Conservation (phyloP, 1,284 basidiomycete species). For the Sporisorium scitamineum region DNA sequence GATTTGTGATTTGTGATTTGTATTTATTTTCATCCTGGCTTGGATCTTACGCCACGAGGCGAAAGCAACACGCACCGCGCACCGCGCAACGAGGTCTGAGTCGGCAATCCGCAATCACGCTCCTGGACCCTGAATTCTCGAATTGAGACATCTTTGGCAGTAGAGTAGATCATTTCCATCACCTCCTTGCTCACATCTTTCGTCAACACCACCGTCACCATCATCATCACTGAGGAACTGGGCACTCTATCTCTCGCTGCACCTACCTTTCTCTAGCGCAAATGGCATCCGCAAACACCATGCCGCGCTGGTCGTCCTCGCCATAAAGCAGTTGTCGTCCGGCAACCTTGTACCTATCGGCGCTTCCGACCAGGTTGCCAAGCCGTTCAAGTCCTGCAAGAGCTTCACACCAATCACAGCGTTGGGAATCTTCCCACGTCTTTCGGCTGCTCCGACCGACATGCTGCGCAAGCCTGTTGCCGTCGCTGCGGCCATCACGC, state of each 20-base stretch:
- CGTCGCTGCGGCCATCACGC: constrained; percentile 12
- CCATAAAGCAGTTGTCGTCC: not conserved
- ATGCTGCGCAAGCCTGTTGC: constrained; percentile 16
- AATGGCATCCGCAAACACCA: not conserved
- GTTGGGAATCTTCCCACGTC: not conserved
- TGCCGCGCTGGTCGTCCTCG: not conserved
- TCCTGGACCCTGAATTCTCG: constrained; percentile 21
- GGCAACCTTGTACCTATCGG: constrained; percentile 9
- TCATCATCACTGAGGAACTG: not conserved
- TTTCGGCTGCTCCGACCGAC: not conserved
- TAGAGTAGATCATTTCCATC: not conserved
- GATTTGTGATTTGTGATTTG: not conserved
- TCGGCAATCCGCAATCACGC: constrained; percentile 17
- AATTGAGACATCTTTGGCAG: not conserved
- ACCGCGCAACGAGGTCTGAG: not conserved
- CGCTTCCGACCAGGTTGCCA: constrained; percentile 5
- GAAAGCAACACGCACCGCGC: not conserved
- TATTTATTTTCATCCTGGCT: no score
- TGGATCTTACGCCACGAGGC: not conserved
- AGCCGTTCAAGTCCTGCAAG: not conserved
- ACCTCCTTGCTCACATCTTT: not conserved
- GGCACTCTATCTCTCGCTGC: not conserved
- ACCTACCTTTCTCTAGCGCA: not conserved
- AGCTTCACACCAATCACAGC: not conserved
- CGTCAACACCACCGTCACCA: not conserved